These are phyloP conservation scores for Chenopodium berlandieri DNA, from an alignment of 148 eudicot genomes.

Conservation along the genomic window DNA sequence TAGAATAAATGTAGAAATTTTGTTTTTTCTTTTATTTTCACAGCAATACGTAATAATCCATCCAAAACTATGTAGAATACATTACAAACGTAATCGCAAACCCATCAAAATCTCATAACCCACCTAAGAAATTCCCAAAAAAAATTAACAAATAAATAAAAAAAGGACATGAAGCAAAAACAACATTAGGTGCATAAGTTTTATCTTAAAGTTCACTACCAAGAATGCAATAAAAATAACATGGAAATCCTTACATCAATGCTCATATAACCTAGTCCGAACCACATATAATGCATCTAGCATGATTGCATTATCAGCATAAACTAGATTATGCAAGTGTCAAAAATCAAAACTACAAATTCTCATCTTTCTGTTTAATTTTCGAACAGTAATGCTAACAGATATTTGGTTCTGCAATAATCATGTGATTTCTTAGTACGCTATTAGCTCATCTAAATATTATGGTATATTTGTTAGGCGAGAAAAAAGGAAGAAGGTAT, in stretches of 20 bases:
- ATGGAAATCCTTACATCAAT: not conserved
- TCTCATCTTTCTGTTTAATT: not conserved
- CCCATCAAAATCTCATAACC: not conserved
- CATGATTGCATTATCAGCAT: not conserved
- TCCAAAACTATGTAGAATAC: not conserved
- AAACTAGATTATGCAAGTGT: not conserved
- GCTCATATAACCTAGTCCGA: not conserved
- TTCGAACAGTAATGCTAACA: not conserved
- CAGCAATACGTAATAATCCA: no score
- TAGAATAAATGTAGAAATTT: no score
- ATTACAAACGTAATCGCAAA: no score
- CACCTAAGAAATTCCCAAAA: not conserved
- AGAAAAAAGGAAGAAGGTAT: not conserved
- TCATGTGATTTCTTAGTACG: not conserved
- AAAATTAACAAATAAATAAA: no score
- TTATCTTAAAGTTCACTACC: not conserved
- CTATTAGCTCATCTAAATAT: not conserved
- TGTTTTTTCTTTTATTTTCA: no score
- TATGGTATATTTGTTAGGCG: not conserved
- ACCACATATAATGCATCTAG: not conserved
- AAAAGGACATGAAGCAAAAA: not conserved
- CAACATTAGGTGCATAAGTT: not conserved
- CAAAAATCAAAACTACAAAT: no score
- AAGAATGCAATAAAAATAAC: not conserved
- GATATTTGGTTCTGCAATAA: not conserved